These are phyloP conservation scores for Akebia trifoliata DNA, from an alignment of 164 flowering plant species.

Conservation along the genomic window DNA sequence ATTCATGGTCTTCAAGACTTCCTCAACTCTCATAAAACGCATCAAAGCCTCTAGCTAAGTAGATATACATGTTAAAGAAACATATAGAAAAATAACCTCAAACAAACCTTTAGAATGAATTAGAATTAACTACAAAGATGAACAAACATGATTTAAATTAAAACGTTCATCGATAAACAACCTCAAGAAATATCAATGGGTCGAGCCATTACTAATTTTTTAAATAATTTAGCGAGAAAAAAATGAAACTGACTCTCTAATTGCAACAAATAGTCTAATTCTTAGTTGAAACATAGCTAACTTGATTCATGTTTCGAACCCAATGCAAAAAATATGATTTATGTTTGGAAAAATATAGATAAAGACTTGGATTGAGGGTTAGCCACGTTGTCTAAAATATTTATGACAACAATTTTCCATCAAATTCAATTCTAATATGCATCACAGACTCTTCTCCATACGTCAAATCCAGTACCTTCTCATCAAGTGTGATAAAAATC, in stretches of 20 bases:
- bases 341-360: neutral
- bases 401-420: constrained; percentile 58
- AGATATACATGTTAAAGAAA: constrained; percentile 30
- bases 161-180: too few species aligned
- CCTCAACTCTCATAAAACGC: constrained; percentile 58
- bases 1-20: constrained; percentile 44
- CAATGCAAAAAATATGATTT: neutral
- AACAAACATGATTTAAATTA: too few species aligned
- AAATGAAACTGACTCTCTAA: too few species aligned
- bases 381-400: constrained; percentile 54
- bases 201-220: too few species aligned
- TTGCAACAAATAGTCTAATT: neutral
- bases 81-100: too few species aligned
- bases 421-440: constrained; percentile 44
- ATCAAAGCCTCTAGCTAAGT: constrained; percentile 39
- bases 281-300: neutral
- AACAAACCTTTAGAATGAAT: too few species aligned
- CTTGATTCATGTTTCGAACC: neutral
- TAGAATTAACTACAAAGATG: too few species aligned
- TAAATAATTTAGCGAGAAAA: too few species aligned
- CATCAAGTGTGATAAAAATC: constrained; percentile 49
- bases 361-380: constrained; percentile 33
- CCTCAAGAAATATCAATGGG: too few species aligned
- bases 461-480: constrained; percentile 24
- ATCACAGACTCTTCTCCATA: constrained; percentile 36